phyloP scores from a whole-genome alignment of 169 alveolate species.

The Besnoitia besnoiti region DNA sequence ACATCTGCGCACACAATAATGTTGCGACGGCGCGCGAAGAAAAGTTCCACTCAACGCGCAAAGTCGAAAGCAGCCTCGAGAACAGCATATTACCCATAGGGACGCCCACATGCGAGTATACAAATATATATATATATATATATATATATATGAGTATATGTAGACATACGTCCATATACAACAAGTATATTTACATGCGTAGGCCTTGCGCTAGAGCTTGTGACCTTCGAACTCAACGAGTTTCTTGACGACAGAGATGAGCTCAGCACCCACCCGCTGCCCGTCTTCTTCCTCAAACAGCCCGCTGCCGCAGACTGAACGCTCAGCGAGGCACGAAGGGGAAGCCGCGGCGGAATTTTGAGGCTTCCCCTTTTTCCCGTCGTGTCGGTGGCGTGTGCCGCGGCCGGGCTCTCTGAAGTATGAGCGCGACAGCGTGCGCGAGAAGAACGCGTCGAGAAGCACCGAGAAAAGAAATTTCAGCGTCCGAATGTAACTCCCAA shows the following conservation, averaged over 20 bases:
- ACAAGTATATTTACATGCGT: neutral
- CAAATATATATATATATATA: neutral
- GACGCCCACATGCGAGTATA: neutral
- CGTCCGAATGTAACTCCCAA: slow-evolving; percentile 32
- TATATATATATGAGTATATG: neutral
- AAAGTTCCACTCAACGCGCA: too few relatives aligned
- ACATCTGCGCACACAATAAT: too few relatives aligned
- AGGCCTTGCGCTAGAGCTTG: neutral
- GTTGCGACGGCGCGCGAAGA: too few relatives aligned
- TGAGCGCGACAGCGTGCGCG: neutral
- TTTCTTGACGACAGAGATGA: slow-evolving; percentile 34
- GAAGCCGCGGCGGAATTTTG: neutral
- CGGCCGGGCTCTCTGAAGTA: neutral
- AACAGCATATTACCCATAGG: too few relatives aligned
- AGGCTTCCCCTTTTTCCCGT: neutral
- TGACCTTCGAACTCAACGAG: slow-evolving; percentile 66
- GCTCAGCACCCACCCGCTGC: neutral
- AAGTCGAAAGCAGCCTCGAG: too few relatives aligned
- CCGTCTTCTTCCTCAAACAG: neutral
- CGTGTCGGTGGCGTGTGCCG: neutral
- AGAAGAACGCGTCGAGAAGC: slow-evolving; percentile 20
- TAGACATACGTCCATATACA: too few relatives aligned
- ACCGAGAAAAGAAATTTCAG: slow-evolving; percentile 27
- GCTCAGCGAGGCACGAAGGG: neutral
- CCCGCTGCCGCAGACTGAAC: neutral